Conservation (phyloP, 441 rosid species). For the Geranium incanum region DNA sequence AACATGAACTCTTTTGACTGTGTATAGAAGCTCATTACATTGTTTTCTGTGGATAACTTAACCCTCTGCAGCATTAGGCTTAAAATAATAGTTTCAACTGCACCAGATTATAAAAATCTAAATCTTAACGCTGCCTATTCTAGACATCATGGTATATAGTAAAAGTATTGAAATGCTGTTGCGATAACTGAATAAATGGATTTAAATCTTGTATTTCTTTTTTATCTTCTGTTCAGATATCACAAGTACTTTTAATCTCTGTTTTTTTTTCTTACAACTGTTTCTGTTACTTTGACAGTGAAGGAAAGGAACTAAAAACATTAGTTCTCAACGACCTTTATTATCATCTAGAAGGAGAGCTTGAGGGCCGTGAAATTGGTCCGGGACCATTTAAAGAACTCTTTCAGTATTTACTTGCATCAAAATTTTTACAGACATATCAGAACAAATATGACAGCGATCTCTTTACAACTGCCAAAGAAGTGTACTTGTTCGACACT, state of each 20-base stretch:
- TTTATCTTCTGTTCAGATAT: conserved; percentile 1
- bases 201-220: background rate
- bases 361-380: conserved; percentile 74
- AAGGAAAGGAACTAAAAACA: conserved; percentile 55
- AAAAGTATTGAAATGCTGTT: background rate
- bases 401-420: conserved; percentile 53
- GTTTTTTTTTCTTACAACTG: conserved; percentile 5
- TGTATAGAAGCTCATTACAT: background rate
- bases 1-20: background rate
- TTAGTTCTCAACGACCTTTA: conserved; percentile 66
- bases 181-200: background rate
- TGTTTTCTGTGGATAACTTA: background rate
- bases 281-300: conserved; percentile 38
- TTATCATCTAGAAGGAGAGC: conserved; percentile 81
- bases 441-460: conserved; percentile 31
- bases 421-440: conserved; percentile 49
- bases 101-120: background rate
- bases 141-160: background rate
- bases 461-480: conserved; percentile 26
- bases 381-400: conserved; percentile 88
- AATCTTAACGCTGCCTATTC: background rate
- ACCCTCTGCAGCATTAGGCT: background rate
- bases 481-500: conserved; percentile 44
- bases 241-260: conserved; percentile 14
- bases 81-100: background rate